Base-by-base conservation (phyloP, 2,329 filamentous ascomycete genomes). In the Colletotrichum acutatum region DNA sequence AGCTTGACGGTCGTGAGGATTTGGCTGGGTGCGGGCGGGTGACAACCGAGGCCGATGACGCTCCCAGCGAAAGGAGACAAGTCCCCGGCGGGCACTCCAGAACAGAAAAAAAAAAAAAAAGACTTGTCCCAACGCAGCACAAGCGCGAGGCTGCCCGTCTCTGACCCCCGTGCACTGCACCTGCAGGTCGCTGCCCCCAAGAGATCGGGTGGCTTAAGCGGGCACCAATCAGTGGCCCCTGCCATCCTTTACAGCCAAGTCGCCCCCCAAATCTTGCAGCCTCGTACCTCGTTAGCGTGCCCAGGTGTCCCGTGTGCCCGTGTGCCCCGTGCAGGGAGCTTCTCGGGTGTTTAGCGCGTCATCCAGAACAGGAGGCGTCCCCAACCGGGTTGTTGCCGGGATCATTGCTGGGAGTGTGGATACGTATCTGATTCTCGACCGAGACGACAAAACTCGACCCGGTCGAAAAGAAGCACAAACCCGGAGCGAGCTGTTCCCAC, bases 391-490 rank as follows among this genome's bases (percentile, higher is more conserved):
- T 57, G 22, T 61, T 66, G 61, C 66, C 56, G 28, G 71, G 71
- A 57, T 71, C 70, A 57, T 32, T 65, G 42, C 42, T 49, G 4
- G 66, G 46, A 59, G 67, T 73, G 71, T 73, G 71, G 71, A 73
- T 73, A 73, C 71, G 71, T 73, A 73, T 60, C 58, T 49, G 67
- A 61, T 70, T 66, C 65, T 66, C 60, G 46, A 73, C 71, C 67
- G 56, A 73, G 71, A 73, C 71, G 70, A 73, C 71, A 73, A 73
- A 73, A 73, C 71, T 73, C 57, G 66, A 71, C 67, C 71, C 70
- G 54, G 71, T 73, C 71, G 67, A 64, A 66, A 56, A 56, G 53
- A 24, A 57, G 61, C 66, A 69, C 56, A 54, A 42, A 54, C 49
- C 24, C 22, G 42, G 16, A 49, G 19, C 42, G 30, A 65, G 49